Evolutionary conservation across 2,329 filamentous ascomycete species (phyloP), one percentile per base, ranked within the genome.

Genomic region (Nothomitra cinnamomea): DNA sequence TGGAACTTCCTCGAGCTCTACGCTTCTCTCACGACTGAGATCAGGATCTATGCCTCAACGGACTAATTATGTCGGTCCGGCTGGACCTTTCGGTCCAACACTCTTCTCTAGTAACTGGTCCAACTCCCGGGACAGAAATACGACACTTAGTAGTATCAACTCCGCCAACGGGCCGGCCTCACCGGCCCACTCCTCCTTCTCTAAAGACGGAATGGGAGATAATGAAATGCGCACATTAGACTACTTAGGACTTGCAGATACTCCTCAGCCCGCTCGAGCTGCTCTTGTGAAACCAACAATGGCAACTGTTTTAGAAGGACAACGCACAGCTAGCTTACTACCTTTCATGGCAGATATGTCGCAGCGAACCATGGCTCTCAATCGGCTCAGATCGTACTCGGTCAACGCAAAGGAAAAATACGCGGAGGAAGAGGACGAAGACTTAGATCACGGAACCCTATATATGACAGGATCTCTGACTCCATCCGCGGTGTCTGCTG

Each of bases 341-440:
- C 82, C 85, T 1, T 84, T 87, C 58, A 74, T 90, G 35, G 82
- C 83, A 45, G 85, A 85, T 62, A 72, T 90, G 56, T 81, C 82
- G 57, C 83, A 86, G 64, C 77, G 87, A 59, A 83, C 82, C 58
- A 85, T 79, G 64, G 85, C 85, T 61, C 76, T 83, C 45, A 96
- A 85, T 66, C 81, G 92, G 52, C 94, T 96, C 73, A 82, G 92
- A 48, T 98, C 92, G 1, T 96, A 95, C 67, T 98, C 92, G 0
- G 92, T 98, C 59, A 98, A 98, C 67, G 94, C 94, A 54, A 95
- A 94, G 68, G 90, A 96, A 66, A 94, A 92, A 66, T 96, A 96
- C 62, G 89, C 85, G 1, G 87, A 94, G 61, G 89, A 94, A 52
- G 83, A 88, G 24, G 84, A 88, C 56, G 82, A 86, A 15, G 87